Conservation (phyloP, 805 yeast genomes). For the Candida berthetii region DNA sequence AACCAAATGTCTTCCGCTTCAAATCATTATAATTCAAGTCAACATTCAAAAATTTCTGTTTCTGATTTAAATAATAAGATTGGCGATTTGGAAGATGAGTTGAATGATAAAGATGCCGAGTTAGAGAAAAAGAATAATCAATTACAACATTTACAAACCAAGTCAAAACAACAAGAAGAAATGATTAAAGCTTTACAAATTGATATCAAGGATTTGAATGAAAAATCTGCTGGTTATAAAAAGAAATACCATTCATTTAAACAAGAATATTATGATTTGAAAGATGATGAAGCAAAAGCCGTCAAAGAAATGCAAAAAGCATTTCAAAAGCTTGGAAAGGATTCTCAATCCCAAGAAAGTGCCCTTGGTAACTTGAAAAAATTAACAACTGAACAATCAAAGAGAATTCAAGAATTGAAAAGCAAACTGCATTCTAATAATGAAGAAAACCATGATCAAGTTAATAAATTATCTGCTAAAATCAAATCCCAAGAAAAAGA, state of each 20-base stretch:
- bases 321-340: background rate
- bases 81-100: no score
- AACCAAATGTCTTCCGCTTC: background rate
- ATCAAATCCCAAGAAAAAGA: constrained; percentile 13
- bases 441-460: background rate
- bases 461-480: background rate
- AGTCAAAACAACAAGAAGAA: constrained; percentile 2
- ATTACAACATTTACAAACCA: constrained; percentile 5
- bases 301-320: background rate
- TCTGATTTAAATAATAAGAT: no score
- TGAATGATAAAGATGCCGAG: background rate
- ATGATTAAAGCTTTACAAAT: background rate
- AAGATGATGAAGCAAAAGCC: constrained; percentile 5
- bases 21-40: background rate
- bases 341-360: constrained; percentile 2
- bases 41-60: no score
- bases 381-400: constrained; percentile 2
- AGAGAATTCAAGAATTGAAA: constrained; percentile 3
- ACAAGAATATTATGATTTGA: no score
- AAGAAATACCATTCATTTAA: no score
- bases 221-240: background rate
- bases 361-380: constrained; percentile 5
- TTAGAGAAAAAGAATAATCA: background rate
- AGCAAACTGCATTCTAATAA: background rate
- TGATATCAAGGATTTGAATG: constrained; percentile 4